phyloP scores from a whole-genome alignment of 106 monocot species.

The Alisma plantagoaquatica region DNA sequence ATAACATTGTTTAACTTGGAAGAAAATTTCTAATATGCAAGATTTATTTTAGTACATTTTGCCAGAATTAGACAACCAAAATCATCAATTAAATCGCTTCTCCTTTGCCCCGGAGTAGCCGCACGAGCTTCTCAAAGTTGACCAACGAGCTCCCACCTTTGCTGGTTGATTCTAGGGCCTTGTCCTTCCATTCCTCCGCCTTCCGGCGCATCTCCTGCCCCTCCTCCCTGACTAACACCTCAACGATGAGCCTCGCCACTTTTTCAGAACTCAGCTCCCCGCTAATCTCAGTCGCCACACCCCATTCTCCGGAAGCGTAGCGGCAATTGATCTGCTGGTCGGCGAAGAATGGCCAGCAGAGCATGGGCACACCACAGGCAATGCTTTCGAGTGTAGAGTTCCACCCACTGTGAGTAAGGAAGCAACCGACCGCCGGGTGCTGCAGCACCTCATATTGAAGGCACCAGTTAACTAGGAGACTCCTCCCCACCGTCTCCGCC shows the following conservation, averaged over 20 bases:
- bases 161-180: not conserved
- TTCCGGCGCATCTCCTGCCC: constrained; percentile 2
- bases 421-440: not conserved
- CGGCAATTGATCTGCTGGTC: no score
- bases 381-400: no score
- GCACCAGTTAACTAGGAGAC: not conserved
- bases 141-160: not conserved
- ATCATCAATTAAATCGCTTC: no score
- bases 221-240: constrained; percentile 8
- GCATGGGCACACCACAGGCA: constrained; percentile 5
- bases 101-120: no score
- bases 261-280: constrained; percentile 1
- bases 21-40: no score
- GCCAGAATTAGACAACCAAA: no score
- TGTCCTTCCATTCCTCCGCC: constrained; percentile 1
- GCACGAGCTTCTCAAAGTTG: no score
- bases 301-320: constrained; percentile 2
- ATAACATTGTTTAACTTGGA: no score
- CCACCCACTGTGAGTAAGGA: no score
- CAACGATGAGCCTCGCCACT: not conserved
- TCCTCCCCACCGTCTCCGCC: not conserved
- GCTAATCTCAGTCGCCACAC: constrained; percentile 1
- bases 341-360: constrained; percentile 11
- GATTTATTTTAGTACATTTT: no score
- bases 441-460: not conserved